Percentiles rank a stretch among this genome's conserved stretches.
Evolutionary conservation across 2,329 filamentous ascomycete species (phyloP).

Genomic region (Diaporthe humulicola): DNA sequence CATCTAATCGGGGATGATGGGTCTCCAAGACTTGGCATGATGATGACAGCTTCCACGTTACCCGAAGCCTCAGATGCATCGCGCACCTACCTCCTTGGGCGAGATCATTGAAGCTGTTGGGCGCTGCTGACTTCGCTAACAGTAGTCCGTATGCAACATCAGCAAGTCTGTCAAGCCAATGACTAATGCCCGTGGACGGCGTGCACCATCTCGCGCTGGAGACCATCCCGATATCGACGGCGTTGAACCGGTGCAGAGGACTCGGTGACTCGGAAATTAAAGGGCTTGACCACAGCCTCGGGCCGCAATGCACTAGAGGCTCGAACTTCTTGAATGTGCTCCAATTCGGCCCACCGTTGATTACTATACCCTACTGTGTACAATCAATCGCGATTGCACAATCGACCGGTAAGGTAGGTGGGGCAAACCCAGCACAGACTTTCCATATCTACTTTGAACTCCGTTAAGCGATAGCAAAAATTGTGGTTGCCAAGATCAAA

Average conservation of each 20-base stretch:
- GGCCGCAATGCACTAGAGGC: conserved; percentile 22
- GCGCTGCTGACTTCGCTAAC: background rate
- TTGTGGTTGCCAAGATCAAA: conserved; percentile 2
- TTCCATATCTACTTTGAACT: background rate
- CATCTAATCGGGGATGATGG: background rate
- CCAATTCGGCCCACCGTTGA: conserved; percentile 22
- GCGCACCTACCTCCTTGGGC: background rate
- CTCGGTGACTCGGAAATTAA: conserved; percentile 29
- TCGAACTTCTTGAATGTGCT: background rate
- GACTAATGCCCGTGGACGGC: background rate
- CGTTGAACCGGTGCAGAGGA: conserved; percentile 6
- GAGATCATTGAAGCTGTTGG: background rate
- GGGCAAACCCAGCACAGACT: background rate
- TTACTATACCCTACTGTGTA: too few relatives aligned
- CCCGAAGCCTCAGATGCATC: background rate
- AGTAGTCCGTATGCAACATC: background rate
- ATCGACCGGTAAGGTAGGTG: conserved; percentile 10
- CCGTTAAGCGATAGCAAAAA: conserved; percentile 1
- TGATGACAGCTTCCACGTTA: background rate
- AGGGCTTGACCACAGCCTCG: conserved; percentile 23
- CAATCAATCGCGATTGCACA: background rate
- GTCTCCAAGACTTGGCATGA: background rate
- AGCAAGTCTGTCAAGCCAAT: background rate
- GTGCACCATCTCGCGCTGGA: background rate
- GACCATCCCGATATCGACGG: background rate